Percentiles rank a stretch among this genome's conserved stretches.
phyloP scores from a whole-genome alignment of 495 filamentous ascomycete genomes.

The Lichina pygmaea region DNA sequence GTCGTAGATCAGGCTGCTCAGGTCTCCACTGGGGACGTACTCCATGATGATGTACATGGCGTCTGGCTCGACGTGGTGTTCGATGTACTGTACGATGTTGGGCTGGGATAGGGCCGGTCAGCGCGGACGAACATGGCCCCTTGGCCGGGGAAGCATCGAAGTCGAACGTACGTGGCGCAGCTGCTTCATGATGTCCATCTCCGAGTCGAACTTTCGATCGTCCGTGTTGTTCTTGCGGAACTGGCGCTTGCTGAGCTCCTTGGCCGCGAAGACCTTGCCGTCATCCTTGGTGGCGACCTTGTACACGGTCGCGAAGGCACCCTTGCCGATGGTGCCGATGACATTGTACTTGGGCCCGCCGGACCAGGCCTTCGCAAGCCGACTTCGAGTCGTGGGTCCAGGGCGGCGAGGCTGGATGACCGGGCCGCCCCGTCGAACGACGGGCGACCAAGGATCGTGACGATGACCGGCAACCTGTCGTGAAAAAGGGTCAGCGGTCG shows the following conservation, averaged over 20 bases:
- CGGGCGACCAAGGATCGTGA: too few species aligned
- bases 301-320: constrained; percentile 82
- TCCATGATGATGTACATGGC: constrained; percentile 94
- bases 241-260: constrained; percentile 67
- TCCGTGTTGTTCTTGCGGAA: constrained; percentile 73
- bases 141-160: neutral
- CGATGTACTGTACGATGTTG: constrained; percentile 77
- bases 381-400: constrained; percentile 19
- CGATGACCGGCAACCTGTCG: too few species aligned
- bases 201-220: constrained; percentile 71
- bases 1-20: constrained; percentile 39
- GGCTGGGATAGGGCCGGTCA: constrained; percentile 18
- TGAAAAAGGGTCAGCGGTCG: too few species aligned
- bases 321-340: constrained; percentile 55
- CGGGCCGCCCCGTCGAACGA: neutral
- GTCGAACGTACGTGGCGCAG: constrained; percentile 45
- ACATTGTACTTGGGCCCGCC: constrained; percentile 66
- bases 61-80: constrained; percentile 38
- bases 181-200: constrained; percentile 77
- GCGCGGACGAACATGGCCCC: neutral
- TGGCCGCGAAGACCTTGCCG: constrained; percentile 61
- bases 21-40: constrained; percentile 58
- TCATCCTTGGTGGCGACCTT: constrained; percentile 55
- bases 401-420: neutral
- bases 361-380: constrained; percentile 24